Base-by-base conservation (phyloP, 331 rosid species). In the Acacia pycnantha region DNA sequence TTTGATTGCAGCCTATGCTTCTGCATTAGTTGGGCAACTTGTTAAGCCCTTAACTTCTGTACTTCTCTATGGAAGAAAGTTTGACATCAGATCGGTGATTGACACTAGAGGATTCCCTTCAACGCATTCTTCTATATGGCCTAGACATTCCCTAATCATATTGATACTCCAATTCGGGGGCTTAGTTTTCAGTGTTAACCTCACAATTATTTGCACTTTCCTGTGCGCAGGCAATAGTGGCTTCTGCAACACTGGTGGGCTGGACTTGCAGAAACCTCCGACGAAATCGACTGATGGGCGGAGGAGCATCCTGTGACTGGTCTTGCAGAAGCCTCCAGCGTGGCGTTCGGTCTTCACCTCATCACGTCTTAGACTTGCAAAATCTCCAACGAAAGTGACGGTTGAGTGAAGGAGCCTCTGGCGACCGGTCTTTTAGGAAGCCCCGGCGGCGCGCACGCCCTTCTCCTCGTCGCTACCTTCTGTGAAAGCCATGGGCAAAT, bases 71-170 rank as follows among this genome's bases (percentile, higher is more conserved):
- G 92, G 98, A 44, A 92, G 87, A 77, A 88, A 86, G 58, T 91
- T 95, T 73, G 92, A 93, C 87, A 8, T 93, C 85, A 95, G 84
- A 82, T 68, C 90, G 3, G 2, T 74, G 81, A 0, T 87, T 88
- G 92, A 88, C 70, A 89, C 97, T 48, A 98, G 98, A 59, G 98
- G 98, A 65, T 95, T 95, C 84, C 98, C 98, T 73, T 95, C 98
- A 6, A 76, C 97, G 14, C 98, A 95, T 85, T 93, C 98, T 81
- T 93, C 98, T 65, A 97, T 95, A 92, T 84, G 91, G 15, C 46
- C 67, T 21, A 33, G 50, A 40, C 19, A 67, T 40, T 27, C 76
- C 37, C 76, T 46, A 16, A 24, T 77, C 66, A 79, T 74, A 14
- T 18, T 19, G 72, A 76, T 70, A 22, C 24, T 66, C 71, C 16